Conservation (phyloP, 352 stramenopile species). For the Phytophthora pisi region DNA sequence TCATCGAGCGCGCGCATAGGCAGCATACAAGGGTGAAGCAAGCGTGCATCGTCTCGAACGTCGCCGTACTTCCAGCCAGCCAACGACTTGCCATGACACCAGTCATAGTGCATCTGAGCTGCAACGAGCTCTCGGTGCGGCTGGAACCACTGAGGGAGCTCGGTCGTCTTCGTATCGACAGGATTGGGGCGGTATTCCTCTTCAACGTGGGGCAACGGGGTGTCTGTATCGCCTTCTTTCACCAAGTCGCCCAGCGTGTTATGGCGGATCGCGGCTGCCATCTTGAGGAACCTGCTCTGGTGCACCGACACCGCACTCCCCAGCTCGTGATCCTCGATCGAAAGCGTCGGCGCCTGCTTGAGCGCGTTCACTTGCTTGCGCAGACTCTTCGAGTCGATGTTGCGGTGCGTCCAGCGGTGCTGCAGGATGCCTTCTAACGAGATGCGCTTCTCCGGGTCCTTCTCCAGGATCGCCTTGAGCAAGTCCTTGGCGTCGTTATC, state of each 20-base stretch:
- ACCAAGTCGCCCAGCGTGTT: slow-evolving; percentile 20
- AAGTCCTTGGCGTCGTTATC: slow-evolving; percentile 74
- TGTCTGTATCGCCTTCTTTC: slow-evolving; percentile 9
- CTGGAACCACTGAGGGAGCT: slow-evolving; percentile 44
- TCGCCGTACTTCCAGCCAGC: slow-evolving; percentile 49
- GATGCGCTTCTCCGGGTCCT: slow-evolving; percentile 74
- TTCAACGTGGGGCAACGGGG: neutral
- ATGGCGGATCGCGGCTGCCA: slow-evolving; percentile 38
- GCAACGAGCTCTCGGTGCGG: slow-evolving; percentile 41
- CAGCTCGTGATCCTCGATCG: slow-evolving; percentile 53
- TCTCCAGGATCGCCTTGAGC: slow-evolving; percentile 71
- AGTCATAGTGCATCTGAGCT: slow-evolving; percentile 71
- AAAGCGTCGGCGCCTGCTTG: slow-evolving; percentile 42
- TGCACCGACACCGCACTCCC: slow-evolving; percentile 60
- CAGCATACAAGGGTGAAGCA: slow-evolving; percentile 56
- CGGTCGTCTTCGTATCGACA: slow-evolving; percentile 37
- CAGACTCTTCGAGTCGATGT: slow-evolving; percentile 59
- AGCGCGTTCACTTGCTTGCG: slow-evolving; percentile 48
- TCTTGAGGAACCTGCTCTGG: slow-evolving; percentile 48
- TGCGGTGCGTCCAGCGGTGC: slow-evolving; percentile 77
- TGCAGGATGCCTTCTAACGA: slow-evolving; percentile 66
- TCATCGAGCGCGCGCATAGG: slow-evolving; percentile 54
- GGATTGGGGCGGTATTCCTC: slow-evolving; percentile 45
- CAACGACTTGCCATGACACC: slow-evolving; percentile 59
- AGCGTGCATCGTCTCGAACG: slow-evolving; percentile 43